Base-by-base conservation (phyloP, 495 filamentous ascomycete genomes). In the Hyaloscypha finlandica region DNA sequence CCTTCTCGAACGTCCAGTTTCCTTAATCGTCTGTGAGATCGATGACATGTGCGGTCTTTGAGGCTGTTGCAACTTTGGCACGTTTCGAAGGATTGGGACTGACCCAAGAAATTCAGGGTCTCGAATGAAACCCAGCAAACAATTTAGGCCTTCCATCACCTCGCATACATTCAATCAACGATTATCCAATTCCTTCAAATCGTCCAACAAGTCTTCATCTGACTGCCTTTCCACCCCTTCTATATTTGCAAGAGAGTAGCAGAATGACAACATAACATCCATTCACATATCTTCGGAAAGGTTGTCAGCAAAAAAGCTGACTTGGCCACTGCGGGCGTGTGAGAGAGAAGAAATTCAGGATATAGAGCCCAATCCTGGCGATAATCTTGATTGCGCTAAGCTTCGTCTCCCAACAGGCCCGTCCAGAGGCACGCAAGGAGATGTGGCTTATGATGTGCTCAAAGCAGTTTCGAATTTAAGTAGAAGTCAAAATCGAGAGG, bases 281-380 rank as follows among this genome's bases (percentile, higher is more conserved):
- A 51, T 57, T 14, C 57, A 30, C 31, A 56, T 56, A 37, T 64
- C 52, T 45, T 64, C 62, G 1, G 51, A n/a, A 19, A 55, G n/a
- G 4, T 64, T 31, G 35, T 64, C 51, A 12, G 25, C 45, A 9
- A 32, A 65, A 59, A 42, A 42, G 5, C 39, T 59, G 1, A 22
- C 2, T 37, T 20, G 59, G 19, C 63, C 53, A 59, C 25, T 20
- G n/a, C 0, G 20, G 55, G 6, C 42, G 33, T 35, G 42, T 48
- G 42, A 12, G 42, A 1, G 42, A 48, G 42, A 14, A 19, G 11
- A 48, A 19, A 4, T 48, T 0, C 42, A 11, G 42, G 4, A 48
- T 48, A 14, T 19, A 19, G 14, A 32, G 29, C 12, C 54, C 55
- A 19, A 65, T 59, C 8, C 48, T 12, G n/a, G 42, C 25, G 2